Percentiles rank a stretch among this genome's conserved stretches.
Evolutionary conservation across 768 basidiomycete species (phyloP).

Genomic region (Wakefieldia striispora): DNA sequence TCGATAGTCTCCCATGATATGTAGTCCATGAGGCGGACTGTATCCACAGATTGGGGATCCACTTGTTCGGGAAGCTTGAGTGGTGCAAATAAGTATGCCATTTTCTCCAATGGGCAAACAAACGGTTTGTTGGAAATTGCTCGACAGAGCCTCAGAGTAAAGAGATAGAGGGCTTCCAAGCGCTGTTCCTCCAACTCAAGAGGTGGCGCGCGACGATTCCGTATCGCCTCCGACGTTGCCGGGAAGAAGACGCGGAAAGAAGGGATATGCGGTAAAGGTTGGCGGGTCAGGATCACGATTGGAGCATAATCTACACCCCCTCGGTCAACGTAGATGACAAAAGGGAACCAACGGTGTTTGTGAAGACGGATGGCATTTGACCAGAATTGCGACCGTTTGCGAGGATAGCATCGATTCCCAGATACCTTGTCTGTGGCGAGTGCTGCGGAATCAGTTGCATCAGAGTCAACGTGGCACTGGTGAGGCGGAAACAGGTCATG

Average conservation of each 20-base stretch:
- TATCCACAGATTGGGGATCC: conserved; percentile 25
- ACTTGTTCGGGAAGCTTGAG: conserved; percentile 35
- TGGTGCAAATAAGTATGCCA: conserved; percentile 69
- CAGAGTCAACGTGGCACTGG: conserved; percentile 1
- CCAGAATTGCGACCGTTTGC: conserved; percentile 72
- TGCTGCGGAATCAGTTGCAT: background rate
- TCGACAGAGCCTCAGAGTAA: conserved; percentile 63
- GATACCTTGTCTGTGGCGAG: conserved; percentile 27
- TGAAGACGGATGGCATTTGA: conserved; percentile 34
- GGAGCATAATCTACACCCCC: conserved; percentile 46
- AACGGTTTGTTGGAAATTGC: conserved; percentile 68
- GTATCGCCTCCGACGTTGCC: conserved; percentile 42
- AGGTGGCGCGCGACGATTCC: conserved; percentile 46
- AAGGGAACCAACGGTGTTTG: conserved; percentile 24
- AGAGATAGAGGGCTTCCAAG: conserved; percentile 50
- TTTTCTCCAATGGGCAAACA: conserved; percentile 48
- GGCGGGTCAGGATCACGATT: conserved; percentile 63
- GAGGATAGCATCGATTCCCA: conserved; percentile 54
- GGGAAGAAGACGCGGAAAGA: conserved; percentile 61
- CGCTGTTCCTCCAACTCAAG: conserved; percentile 47
- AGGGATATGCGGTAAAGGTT: conserved; percentile 58
- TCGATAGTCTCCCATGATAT: conserved; percentile 67
- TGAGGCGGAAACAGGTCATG: conserved; percentile 40
- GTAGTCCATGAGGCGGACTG: conserved; percentile 35
- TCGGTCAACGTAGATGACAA: conserved; percentile 41